phyloP scores from a whole-genome alignment of 495 filamentous ascomycete species.

The Trichoderma parareesei region DNA sequence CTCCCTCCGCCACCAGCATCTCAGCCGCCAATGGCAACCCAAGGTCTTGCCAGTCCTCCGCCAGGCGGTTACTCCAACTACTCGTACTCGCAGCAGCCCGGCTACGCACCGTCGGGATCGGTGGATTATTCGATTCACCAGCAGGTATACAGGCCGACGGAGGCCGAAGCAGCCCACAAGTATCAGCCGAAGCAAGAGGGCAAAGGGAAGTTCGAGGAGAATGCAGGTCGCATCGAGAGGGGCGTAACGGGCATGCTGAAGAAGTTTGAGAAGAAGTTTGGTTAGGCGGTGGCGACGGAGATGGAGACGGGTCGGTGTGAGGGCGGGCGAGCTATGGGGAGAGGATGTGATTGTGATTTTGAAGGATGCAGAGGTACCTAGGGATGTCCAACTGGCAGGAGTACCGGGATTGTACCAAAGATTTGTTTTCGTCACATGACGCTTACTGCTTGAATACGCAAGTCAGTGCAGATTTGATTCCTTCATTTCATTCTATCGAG shows the following conservation, averaged over 20 bases:
- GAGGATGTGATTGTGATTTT: neutral
- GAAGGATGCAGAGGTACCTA: too few relatives aligned
- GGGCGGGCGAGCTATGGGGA: neutral
- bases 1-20: slow-evolving; percentile 22
- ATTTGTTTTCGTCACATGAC: too few relatives aligned
- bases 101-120: slow-evolving; percentile 20
- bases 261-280: slow-evolving; percentile 83
- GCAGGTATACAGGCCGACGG: slow-evolving; percentile 70
- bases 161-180: slow-evolving; percentile 42
- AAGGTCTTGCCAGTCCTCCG: slow-evolving; percentile 24
- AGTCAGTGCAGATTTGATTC: neutral
- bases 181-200: slow-evolving; percentile 45
- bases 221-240: slow-evolving; percentile 63
- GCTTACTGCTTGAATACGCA: too few relatives aligned
- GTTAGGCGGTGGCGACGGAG: slow-evolving; percentile 16
- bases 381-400: too few relatives aligned
- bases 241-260: slow-evolving; percentile 75
- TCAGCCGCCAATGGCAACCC: slow-evolving; percentile 19
- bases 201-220: slow-evolving; percentile 56
- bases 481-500: neutral
- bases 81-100: slow-evolving; percentile 34
- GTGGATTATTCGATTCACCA: slow-evolving; percentile 62
- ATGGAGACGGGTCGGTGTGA: neutral
- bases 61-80: slow-evolving; percentile 51
- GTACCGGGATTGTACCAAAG: too few relatives aligned